Evolutionary conservation across 805 yeast genomes (phyloP).

Genomic region (Wickerhamia fluorescens): DNA sequence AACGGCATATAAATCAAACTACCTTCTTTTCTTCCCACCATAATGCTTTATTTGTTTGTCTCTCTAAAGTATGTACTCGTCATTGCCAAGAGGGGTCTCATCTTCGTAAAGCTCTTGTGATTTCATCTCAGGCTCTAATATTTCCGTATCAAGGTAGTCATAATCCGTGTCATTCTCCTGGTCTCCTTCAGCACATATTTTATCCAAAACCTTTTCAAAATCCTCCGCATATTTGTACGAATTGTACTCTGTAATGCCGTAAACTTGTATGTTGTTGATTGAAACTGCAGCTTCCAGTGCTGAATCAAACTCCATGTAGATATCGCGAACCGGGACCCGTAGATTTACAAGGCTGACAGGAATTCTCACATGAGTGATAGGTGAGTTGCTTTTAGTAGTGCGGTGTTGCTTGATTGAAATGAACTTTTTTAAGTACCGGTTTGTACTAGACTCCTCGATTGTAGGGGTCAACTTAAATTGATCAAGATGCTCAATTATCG

Average conservation of each 20-base stretch:
- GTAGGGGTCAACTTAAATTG: constrained; percentile 5
- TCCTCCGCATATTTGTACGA: constrained; percentile 10
- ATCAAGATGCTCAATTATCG: constrained; percentile 13
- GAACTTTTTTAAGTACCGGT: constrained; percentile 25
- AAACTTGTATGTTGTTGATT: constrained; percentile 16
- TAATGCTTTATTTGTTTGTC: no score
- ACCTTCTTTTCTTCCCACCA: no score
- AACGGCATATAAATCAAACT: no score
- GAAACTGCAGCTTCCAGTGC: no score
- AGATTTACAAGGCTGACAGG: constrained; percentile 29
- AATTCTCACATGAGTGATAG: constrained; percentile 21
- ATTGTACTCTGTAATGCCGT: constrained; percentile 24
- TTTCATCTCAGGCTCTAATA: no score
- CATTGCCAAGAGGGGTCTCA: no score
- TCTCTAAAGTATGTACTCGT: no score
- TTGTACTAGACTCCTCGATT: constrained; percentile 5
- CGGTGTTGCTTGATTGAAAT: constrained; percentile 16
- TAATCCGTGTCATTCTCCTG: constrained; percentile 1
- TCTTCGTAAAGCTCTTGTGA: no score
- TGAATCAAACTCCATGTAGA: constrained; percentile 28
- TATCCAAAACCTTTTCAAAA: constrained; percentile 1
- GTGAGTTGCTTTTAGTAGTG: constrained; percentile 4
- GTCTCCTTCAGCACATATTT: neutral
- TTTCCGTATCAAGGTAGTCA: neutral
- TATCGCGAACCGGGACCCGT: constrained; percentile 23